Base-by-base conservation (phyloP, 2,329 filamentous ascomycete genomes). In the Dactylellina cionopaga region DNA sequence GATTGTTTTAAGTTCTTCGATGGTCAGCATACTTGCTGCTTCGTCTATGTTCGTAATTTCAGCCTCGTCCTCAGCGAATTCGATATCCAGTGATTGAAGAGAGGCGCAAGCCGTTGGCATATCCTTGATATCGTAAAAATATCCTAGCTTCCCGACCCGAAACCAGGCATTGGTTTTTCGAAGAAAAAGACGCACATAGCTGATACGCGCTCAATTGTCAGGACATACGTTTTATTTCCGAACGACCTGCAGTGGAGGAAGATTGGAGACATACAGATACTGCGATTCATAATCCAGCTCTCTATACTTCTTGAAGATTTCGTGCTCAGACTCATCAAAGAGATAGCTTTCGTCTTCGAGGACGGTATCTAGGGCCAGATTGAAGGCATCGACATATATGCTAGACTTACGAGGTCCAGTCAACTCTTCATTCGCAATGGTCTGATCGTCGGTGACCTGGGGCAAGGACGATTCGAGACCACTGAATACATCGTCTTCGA, bases 351-450 rank as follows among this genome's bases (percentile, higher is more conserved):
- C 95, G 65, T 98, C 92, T 51, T 92, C 88, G 10, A 98, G 82
- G 2, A 99, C 95, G 0, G 92, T 96, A 69, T 94, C 89, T 51
- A 99, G 82, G 1, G 94, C 92, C 11, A 98, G 83, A 78, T 96
- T 96, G 83, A 99, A 99, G 0, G 95, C 95, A 81, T 99, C 95
- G 15, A 97, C 92, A 77, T 99, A 99, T 62, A 99, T 60, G 29
- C 60, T 65, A 19, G 69, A 73, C 39, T 15, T 54, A 6, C 60
- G 55, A n/a, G 54, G 60, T n/a, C 54, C 69, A 10, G 46, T 47
- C 17, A 44, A 15, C 25, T 73, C 69, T 10, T 73, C 60, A 33
- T 37, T 44, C 17, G 44, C 19, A 13, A 66, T 58, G 2, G 54
- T 60, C 24, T 73, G 60, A 29, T 59, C 27, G 27, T 73, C 69